Evolutionary conservation across 2,329 filamentous ascomycete species (phyloP), one percentile per base, ranked within the genome.

Genomic region (Annulohypoxylon truncatum): DNA sequence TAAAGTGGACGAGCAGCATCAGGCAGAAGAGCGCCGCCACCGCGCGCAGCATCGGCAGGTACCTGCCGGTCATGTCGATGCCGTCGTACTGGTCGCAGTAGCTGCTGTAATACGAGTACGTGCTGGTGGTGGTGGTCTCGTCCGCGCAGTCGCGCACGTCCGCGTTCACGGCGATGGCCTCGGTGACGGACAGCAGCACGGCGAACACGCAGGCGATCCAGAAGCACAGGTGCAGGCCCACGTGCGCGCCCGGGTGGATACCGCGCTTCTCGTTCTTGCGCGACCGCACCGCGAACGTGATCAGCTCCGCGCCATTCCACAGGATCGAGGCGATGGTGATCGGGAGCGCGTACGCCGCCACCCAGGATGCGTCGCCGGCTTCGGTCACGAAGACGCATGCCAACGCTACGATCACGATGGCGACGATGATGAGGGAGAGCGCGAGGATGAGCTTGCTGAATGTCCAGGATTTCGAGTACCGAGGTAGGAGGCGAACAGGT

Each of bases 1-100:
- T 85, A 70, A 97, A 87, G 74, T 97, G 96, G 31, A 94, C 85
- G 60, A 97, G 82, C 72, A 93, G 87, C 0, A 94, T 92, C 40
- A 91, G 81, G 22, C 88, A 91, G 31, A 93, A 87, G 74, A 98
- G 91, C 3, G 90, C 87, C 71, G 97, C 84, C 26, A 97, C 29
- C 26, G 71, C 71, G 31, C 66, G 71, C 72, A 46, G 89, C 89
- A 64, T 55, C 0, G 73, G 71, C 15, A 75, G 18, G 58, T 76
- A 68, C 44, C 52, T 56, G 44, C 42, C 46, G 33, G 63, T 54
- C 20, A 46, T 33, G 56, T 68, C 66, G 9, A 20, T 13, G 5
- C 61, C 40, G 18, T 55, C 65, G 47, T 70, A 64, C 28, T 44
- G 47, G 28, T 66, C 50, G 68, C 71, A 73, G 56, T 71, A 73